Evolutionary conservation across 768 basidiomycete species (phyloP).

Genomic region (Floccularia luteovirens): DNA sequence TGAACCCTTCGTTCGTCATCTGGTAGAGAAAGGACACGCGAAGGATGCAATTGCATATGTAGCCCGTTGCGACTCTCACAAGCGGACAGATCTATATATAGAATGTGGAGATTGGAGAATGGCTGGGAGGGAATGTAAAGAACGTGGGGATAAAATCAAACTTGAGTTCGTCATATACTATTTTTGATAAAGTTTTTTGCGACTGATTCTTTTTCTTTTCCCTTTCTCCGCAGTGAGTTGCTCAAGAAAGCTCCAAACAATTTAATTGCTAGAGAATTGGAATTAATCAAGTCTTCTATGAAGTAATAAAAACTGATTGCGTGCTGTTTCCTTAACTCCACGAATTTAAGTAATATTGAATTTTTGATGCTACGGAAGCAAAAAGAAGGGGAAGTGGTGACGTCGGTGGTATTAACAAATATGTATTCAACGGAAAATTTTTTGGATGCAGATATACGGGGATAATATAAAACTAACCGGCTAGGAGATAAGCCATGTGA

Average conservation of each 20-base stretch:
- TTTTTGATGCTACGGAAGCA: no score
- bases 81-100: constrained; percentile 82
- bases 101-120: constrained; percentile 85
- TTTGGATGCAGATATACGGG: no score
- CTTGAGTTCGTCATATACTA: constrained; percentile 58
- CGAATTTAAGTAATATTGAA: no score
- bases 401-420: no score
- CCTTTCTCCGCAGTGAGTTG: constrained; percentile 64
- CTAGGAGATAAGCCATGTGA: no score
- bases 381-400: no score
- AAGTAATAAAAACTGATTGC: no score
- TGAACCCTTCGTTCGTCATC: constrained; percentile 78
- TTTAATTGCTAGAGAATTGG: constrained; percentile 72
- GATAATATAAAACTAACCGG: no score
- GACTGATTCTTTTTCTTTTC: constrained; percentile 5
- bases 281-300: constrained; percentile 56
- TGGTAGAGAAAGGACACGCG: constrained; percentile 64
- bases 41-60: constrained; percentile 80
- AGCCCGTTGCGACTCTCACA: constrained; percentile 74
- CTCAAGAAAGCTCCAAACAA: constrained; percentile 73
- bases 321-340: no score
- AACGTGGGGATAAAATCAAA: constrained; percentile 75
- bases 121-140: constrained; percentile 87
- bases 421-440: no score
- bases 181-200: constrained; percentile 2